phyloP scores from a whole-genome alignment of 2,329 filamentous ascomycete species.

The Curvularia lunata region DNA sequence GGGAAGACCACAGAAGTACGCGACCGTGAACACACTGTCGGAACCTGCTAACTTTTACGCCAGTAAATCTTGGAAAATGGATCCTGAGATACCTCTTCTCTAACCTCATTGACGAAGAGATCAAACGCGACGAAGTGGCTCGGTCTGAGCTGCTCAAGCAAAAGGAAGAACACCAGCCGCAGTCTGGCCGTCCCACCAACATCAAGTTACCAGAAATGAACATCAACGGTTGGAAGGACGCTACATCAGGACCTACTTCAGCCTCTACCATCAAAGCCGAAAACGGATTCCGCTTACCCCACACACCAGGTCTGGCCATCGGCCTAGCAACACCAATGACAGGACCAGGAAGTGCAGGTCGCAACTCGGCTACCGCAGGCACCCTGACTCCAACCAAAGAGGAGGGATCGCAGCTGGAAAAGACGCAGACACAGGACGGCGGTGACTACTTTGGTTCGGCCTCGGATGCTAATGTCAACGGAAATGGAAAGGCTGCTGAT shows the following conservation, averaged over 20 bases:
- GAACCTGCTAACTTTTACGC: slow-evolving; percentile 1
- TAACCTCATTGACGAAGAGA: slow-evolving; percentile 87
- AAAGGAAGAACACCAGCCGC: slow-evolving; percentile 60
- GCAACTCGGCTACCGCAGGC: slow-evolving; percentile 41
- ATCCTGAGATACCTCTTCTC: slow-evolving; percentile 90
- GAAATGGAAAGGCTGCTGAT: slow-evolving; percentile 34
- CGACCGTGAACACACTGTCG: slow-evolving; percentile 5
- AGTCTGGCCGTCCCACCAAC: slow-evolving; percentile 65
- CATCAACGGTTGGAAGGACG: slow-evolving; percentile 56
- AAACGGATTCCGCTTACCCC: slow-evolving; percentile 66
- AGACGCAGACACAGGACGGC: slow-evolving; percentile 64
- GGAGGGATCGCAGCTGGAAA: slow-evolving; percentile 58
- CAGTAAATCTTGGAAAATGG: slow-evolving; percentile 97
- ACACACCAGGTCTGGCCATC: slow-evolving; percentile 79
- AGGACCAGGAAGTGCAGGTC: slow-evolving; percentile 46
- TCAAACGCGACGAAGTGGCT: slow-evolving; percentile 77
- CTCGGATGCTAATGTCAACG: slow-evolving; percentile 32
- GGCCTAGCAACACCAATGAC: slow-evolving; percentile 72
- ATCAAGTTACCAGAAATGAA: slow-evolving; percentile 61
- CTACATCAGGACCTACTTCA: slow-evolving; percentile 52
- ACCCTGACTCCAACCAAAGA: slow-evolving; percentile 50
- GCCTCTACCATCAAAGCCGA: slow-evolving; percentile 60
- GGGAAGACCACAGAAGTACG: slow-evolving; percentile 92
- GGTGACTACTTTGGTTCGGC: slow-evolving; percentile 71
- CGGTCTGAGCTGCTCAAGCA: slow-evolving; percentile 73